Conservation (phyloP, 331 rosid species). For the Rosa hybrid region DNA sequence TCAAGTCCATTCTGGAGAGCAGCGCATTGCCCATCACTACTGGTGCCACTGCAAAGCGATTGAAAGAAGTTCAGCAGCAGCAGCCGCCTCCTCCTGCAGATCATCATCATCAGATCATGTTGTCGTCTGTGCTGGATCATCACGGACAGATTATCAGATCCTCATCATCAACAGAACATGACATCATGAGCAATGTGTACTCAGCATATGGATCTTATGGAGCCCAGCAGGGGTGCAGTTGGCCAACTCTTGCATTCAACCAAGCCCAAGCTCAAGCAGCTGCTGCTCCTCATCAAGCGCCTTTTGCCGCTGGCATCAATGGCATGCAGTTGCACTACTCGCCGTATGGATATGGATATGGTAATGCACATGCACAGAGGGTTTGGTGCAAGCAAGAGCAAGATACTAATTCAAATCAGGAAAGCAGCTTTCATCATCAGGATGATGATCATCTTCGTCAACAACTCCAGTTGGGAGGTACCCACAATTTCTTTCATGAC, state of each 20-base stretch:
- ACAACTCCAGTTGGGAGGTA: slow-evolving; percentile 46
- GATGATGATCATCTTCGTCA: slow-evolving; percentile 26
- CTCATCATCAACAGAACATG: slow-evolving; percentile 4
- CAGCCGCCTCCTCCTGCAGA: neutral
- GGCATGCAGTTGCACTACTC: slow-evolving; percentile 46
- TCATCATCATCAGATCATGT: slow-evolving; percentile 14
- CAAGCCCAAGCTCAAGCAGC: slow-evolving; percentile 24
- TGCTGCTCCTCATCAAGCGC: slow-evolving; percentile 9
- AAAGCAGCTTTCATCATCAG: slow-evolving; percentile 9
- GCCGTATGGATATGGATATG: slow-evolving; percentile 2
- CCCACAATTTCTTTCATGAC: slow-evolving; percentile 62
- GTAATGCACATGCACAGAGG: slow-evolving; percentile 36
- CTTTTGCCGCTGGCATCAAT: slow-evolving; percentile 10
- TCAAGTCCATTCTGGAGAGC: slow-evolving; percentile 74
- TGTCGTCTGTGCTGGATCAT: slow-evolving; percentile 17
- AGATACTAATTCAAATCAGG: slow-evolving; percentile 25
- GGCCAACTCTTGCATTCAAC: slow-evolving; percentile 56
- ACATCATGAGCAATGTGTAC: slow-evolving; percentile 12
- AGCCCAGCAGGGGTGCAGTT: slow-evolving; percentile 5
- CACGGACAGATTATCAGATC: slow-evolving; percentile 18
- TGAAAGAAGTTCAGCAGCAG: slow-evolving; percentile 68
- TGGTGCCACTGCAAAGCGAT: slow-evolving; percentile 76
- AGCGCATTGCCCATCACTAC: slow-evolving; percentile 57
- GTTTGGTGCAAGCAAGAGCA: slow-evolving; percentile 86
- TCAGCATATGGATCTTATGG: slow-evolving; percentile 31